Conservation (phyloP, 495 filamentous ascomycete genomes). For the Trypethelium eluteriae region DNA sequence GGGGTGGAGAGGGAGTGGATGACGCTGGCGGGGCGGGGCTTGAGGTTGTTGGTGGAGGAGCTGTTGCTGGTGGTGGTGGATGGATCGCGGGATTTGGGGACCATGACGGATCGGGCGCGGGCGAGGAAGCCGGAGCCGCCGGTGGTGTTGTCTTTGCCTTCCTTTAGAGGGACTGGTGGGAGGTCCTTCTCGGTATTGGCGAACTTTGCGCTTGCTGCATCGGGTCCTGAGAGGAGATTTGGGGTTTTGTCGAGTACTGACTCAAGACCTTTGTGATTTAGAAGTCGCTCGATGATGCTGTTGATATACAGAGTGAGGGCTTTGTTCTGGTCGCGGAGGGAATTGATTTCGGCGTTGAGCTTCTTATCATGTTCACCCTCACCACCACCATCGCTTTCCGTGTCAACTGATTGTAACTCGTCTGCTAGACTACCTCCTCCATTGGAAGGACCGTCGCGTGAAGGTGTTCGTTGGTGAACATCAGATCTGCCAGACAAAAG, state of each 20-base stretch:
- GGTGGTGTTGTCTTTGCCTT: conserved; percentile 50
- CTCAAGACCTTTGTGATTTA: conserved; percentile 92
- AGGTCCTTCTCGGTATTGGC: conserved; percentile 71
- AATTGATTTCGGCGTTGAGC: conserved; percentile 69
- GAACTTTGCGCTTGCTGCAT: conserved; percentile 28
- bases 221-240: conserved; percentile 41
- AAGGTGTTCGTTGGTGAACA: conserved; percentile 26
- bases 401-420: conserved; percentile 60
- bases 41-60: conserved; percentile 37
- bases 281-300: conserved; percentile 89
- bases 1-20: conserved; percentile 47
- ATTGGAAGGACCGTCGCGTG: conserved; percentile 21
- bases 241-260: conserved; percentile 74
- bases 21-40: conserved; percentile 55
- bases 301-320: conserved; percentile 95
- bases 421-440: conserved; percentile 66
- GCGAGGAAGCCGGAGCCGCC: conserved; percentile 51
- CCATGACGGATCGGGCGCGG: conserved; percentile 66
- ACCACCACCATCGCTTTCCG: conserved; percentile 41
- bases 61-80: conserved; percentile 38
- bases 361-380: conserved; percentile 49
- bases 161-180: conserved; percentile 61
- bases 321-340: conserved; percentile 90
- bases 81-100: conserved; percentile 38
- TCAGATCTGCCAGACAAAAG: conserved; percentile 5